A percentile compares a stretch with the other conserved stretches of the same genome.
These are phyloP conservation scores for Crithidia expoeki DNA, from an alignment of 208 protist genomes.

Conservation along the genomic window DNA sequence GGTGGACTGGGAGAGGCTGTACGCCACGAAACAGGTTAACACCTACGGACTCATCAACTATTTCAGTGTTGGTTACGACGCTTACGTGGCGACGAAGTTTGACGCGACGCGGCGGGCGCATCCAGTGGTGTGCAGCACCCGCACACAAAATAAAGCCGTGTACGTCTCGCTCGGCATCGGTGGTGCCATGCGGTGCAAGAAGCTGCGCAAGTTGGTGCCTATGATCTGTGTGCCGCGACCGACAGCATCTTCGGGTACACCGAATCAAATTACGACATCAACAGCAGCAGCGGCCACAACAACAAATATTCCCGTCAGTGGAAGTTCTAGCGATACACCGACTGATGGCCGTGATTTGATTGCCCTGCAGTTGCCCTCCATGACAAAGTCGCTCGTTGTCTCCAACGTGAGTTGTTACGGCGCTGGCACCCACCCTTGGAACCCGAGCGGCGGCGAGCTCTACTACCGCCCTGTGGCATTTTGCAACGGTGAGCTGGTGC, in stretches of 20 bases:
- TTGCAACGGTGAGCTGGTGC: conserved; percentile 18
- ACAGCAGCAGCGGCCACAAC: not conserved
- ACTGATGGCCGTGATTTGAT: conserved; percentile 32
- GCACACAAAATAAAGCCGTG: conserved; percentile 72
- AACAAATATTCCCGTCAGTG: not conserved
- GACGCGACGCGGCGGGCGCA: conserved; percentile 52
- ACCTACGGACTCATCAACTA: conserved; percentile 79
- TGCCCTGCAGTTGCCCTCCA: conserved; percentile 53
- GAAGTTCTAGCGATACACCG: not conserved
- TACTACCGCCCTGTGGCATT: conserved; percentile 55
- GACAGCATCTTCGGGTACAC: not conserved
- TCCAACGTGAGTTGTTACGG: conserved; percentile 85
- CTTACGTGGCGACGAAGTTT: conserved; percentile 71
- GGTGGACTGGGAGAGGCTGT: conserved; percentile 57
- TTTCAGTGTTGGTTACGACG: conserved; percentile 82
- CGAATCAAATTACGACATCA: not conserved
- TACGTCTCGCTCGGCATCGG: conserved; percentile 69
- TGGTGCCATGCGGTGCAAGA: conserved; percentile 43
- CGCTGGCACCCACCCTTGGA: conserved; percentile 70
- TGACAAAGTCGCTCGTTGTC: conserved; percentile 68
- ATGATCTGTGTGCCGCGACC: conserved; percentile 63
- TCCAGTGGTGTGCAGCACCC: conserved; percentile 64
- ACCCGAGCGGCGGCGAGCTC: conserved; percentile 23
- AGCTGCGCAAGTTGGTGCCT: conserved; percentile 54
- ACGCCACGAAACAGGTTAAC: conserved; percentile 28